These are phyloP conservation scores for Leccinum ochraceum DNA, from an alignment of 768 basidiomycete species.

Conservation along the genomic window DNA sequence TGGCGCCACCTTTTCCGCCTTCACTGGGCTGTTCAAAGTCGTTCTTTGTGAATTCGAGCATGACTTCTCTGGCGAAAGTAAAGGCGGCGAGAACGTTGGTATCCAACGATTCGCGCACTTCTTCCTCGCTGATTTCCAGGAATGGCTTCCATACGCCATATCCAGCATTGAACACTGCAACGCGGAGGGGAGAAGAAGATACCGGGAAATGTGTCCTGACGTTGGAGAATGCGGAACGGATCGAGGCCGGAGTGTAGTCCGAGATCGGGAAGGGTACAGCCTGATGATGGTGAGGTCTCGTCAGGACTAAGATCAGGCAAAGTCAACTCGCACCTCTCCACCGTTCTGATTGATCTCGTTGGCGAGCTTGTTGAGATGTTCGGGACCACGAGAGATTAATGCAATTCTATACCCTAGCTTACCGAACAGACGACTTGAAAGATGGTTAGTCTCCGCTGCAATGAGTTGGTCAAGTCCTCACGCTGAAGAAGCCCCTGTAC, in stretches of 20 bases:
- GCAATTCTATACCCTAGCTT: conserved; percentile 68
- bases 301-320: neutral
- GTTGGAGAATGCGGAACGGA: conserved; percentile 49
- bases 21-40: conserved; percentile 42
- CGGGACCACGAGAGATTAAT: conserved; percentile 58
- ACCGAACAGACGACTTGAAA: conserved; percentile 54
- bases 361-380: conserved; percentile 52
- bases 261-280: conserved; percentile 57
- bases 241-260: conserved; percentile 49
- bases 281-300: conserved; percentile 32
- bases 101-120: conserved; percentile 51
- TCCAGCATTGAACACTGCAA: conserved; percentile 65
- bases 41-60: conserved; percentile 61
- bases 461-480: conserved; percentile 31
- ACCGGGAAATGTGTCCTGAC: conserved; percentile 48
- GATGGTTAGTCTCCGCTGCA: neutral
- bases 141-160: conserved; percentile 65
- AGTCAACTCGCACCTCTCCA: conserved; percentile 48
- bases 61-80: conserved; percentile 60
- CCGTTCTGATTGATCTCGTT: conserved; percentile 55
- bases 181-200: conserved; percentile 53
- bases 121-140: conserved; percentile 59
- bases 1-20: conserved; percentile 38
- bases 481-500: conserved; percentile 63
- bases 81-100: conserved; percentile 59